Evolutionary conservation across 192 early-diverging fungal species (phyloP).

Genomic region (Phycomyces blakesleeanus): DNA sequence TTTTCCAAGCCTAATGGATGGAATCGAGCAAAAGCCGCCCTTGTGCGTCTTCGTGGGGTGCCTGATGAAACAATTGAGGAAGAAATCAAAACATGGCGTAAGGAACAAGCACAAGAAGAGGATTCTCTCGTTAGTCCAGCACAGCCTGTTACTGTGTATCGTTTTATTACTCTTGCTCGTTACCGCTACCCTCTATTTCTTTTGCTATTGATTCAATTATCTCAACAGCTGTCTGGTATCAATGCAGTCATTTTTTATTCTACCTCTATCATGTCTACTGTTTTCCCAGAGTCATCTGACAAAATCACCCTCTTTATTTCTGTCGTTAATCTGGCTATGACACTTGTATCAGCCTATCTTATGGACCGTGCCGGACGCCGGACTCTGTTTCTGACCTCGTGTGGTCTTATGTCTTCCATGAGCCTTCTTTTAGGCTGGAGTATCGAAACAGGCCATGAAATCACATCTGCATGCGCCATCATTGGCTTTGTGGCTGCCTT

Average conservation of each 20-base stretch:
- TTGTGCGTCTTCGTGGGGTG: constrained; percentile 51
- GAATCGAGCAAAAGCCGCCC: constrained; percentile 46
- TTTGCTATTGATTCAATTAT: constrained; percentile 65
- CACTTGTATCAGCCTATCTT: constrained; percentile 63
- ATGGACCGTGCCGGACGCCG: constrained; percentile 78
- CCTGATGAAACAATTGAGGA: constrained; percentile 41
- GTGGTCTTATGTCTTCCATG: constrained; percentile 54
- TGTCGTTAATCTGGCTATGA: constrained; percentile 69
- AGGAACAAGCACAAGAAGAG: constrained; percentile 24
- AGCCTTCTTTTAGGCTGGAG: constrained; percentile 58
- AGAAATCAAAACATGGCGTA: constrained; percentile 50
- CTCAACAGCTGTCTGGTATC: constrained; percentile 88
- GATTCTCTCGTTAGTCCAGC: constrained; percentile 7
- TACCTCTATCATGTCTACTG: constrained; percentile 61
- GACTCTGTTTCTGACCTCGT: constrained; percentile 60
- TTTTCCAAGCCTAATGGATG: constrained; percentile 43
- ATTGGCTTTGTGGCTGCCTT: constrained; percentile 77
- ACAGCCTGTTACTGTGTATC: constrained; percentile 30
- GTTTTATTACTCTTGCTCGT: constrained; percentile 41
- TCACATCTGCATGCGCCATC: constrained; percentile 53
- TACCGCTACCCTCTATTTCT: constrained; percentile 64
- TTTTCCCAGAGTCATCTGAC: constrained; percentile 59
- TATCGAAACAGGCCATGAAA: constrained; percentile 30
- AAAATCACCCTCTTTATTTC: constrained; percentile 79
- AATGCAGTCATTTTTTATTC: constrained; percentile 90